Conservation (phyloP, 768 basidiomycete species). For the Clavulina sp. region DNA sequence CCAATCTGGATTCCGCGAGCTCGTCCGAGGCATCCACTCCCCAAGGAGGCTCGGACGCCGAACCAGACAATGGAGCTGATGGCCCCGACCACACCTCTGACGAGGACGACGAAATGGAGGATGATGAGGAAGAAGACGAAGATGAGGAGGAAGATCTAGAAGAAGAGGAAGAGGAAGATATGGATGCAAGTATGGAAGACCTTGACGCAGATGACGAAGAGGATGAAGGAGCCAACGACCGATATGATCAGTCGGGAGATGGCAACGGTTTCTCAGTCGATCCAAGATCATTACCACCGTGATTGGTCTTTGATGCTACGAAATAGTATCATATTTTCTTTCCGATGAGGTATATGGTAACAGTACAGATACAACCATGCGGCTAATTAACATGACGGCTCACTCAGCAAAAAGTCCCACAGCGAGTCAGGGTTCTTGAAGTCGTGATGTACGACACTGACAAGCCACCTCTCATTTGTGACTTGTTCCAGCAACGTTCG, state of each 20-base stretch:
- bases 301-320: neutral
- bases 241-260: neutral
- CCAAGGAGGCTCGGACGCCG: neutral
- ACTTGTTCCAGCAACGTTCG: constrained; percentile 57
- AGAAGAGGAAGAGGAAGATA: constrained; percentile 5
- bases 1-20: constrained; percentile 7
- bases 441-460: constrained; percentile 87
- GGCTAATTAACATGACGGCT: too few species aligned
- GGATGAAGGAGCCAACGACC: neutral
- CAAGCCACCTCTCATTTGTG: constrained; percentile 64
- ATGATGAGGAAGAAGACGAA: constrained; percentile 9
- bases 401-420: constrained; percentile 64
- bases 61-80: constrained; percentile 5
- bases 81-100: neutral
- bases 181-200: constrained; percentile 7
- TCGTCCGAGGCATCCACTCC: constrained; percentile 3
- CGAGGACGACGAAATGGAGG: constrained; percentile 7
- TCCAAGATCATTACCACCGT: neutral
- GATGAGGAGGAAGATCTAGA: constrained; percentile 9
- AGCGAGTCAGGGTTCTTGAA: constrained; percentile 62
- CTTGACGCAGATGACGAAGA: constrained; percentile 8
- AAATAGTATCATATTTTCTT: neutral
- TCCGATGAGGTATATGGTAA: neutral
- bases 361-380: too few species aligned
- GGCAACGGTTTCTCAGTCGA: neutral